Conservation (phyloP, 371 early-diverging fungal genomes). For the Haplosporangium sp. region DNA sequence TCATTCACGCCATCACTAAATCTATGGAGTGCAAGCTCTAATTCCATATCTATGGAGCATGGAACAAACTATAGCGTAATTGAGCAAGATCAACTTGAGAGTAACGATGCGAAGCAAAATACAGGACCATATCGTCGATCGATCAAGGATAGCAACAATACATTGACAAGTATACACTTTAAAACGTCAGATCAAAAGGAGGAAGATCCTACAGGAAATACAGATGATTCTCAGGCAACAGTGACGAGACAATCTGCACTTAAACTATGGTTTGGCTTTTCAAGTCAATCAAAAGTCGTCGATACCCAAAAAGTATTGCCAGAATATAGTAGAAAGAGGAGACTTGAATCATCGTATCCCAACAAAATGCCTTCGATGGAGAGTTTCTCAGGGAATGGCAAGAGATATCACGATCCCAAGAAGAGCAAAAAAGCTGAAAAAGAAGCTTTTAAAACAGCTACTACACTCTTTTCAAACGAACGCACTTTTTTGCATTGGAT, state of each 20-base stretch:
- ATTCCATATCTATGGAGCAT: no score
- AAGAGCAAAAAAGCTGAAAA: constrained; percentile 7
- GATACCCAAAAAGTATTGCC: no score
- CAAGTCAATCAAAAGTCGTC: neutral
- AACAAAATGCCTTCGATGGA: neutral
- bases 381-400: constrained; percentile 12
- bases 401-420: constrained; percentile 31
- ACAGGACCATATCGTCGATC: constrained; percentile 4
- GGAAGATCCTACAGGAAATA: neutral
- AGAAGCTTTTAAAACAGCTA: constrained; percentile 20
- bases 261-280: neutral
- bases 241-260: neutral
- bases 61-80: neutral
- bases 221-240: neutral
- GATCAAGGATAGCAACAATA: constrained; percentile 22
- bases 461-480: constrained; percentile 94
- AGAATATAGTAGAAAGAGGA: neutral
- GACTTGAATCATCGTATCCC: neutral
- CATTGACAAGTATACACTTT: constrained; percentile 5
- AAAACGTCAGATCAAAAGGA: neutral
- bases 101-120: no score
- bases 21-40: neutral
- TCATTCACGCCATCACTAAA: neutral
- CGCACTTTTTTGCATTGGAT: constrained; percentile 91
- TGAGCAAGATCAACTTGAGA: no score